A percentile compares a stretch with the other conserved stretches of the same genome.
phyloP scores from a whole-genome alignment of 2,329 filamentous ascomycete species.

The Talaromyces marneffei region DNA sequence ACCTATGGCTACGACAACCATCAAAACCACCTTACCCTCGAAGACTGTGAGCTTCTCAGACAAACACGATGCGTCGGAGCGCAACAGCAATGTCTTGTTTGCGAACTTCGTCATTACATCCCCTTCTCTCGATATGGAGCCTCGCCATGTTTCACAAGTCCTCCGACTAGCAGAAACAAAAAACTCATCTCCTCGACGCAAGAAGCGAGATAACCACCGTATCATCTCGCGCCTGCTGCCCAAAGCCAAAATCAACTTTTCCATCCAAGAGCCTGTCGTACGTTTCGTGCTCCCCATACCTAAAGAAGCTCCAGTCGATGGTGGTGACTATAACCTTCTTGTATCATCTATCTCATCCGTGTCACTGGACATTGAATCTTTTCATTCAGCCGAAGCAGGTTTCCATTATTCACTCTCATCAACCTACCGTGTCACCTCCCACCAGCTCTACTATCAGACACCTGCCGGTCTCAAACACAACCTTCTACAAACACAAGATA shows the following conservation, averaged over 20 bases:
- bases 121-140: conserved; percentile 86
- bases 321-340: conserved; percentile 86
- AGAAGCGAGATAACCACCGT: conserved; percentile 50
- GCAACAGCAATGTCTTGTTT: conserved; percentile 93
- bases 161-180: conserved; percentile 65
- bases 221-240: conserved; percentile 86
- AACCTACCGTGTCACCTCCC: conserved; percentile 74
- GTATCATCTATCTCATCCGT: conserved; percentile 94
- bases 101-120: conserved; percentile 95
- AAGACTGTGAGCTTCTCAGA: conserved; percentile 81
- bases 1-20: conserved; percentile 92
- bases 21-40: conserved; percentile 88
- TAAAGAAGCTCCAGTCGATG: conserved; percentile 49
- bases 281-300: conserved; percentile 82
- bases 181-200: conserved; percentile 33
- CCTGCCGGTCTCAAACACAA: conserved; percentile 76
- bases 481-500: conserved; percentile 76
- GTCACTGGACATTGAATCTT: conserved; percentile 88
- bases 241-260: conserved; percentile 91
- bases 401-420: conserved; percentile 81
- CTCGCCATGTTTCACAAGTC: conserved; percentile 81
- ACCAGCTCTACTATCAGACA: conserved; percentile 92
- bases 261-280: conserved; percentile 91
- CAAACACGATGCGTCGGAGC: conserved; percentile 66
- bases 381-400: conserved; percentile 79